phyloP scores from a whole-genome alignment of 257 asterid species.

The Linderniella brevidens region DNA sequence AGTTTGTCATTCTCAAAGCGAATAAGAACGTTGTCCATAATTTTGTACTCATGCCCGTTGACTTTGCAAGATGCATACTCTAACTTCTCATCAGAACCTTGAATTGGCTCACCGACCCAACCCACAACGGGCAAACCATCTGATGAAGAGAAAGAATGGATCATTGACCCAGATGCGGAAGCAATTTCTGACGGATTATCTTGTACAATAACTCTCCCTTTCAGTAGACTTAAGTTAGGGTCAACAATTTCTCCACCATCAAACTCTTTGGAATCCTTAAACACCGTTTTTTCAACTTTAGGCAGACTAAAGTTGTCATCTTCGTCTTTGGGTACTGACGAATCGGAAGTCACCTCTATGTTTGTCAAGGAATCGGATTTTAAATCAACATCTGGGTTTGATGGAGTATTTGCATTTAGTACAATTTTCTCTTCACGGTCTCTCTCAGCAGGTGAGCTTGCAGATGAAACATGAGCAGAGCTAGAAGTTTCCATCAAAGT shows the following conservation, averaged over 20 bases:
- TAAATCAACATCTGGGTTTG: slow-evolving; percentile 11
- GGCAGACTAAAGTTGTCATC: too few species aligned
- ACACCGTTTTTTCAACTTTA: neutral
- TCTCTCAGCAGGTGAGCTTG: slow-evolving; percentile 15
- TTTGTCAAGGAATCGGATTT: slow-evolving; percentile 20
- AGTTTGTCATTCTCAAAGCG: slow-evolving; percentile 33
- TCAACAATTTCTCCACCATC: slow-evolving; percentile 15
- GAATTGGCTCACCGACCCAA: slow-evolving; percentile 57
- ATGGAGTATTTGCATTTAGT: too few species aligned
- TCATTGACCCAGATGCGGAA: slow-evolving; percentile 16
- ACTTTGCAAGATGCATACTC: slow-evolving; percentile 55
- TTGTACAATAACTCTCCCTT: slow-evolving; percentile 19
- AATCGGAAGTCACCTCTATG: slow-evolving; percentile 11
- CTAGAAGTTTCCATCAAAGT: slow-evolving; percentile 17
- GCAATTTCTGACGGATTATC: slow-evolving; percentile 30
- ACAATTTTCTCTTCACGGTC: slow-evolving; percentile 13
- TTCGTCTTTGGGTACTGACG: slow-evolving; percentile 2
- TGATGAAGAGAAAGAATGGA: slow-evolving; percentile 20
- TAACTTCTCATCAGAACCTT: slow-evolving; percentile 39
- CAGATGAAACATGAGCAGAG: slow-evolving; percentile 22
- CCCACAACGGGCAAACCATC: slow-evolving; percentile 28
- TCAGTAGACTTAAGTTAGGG: slow-evolving; percentile 14
- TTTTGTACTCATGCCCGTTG: slow-evolving; percentile 42
- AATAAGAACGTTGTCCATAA: slow-evolving; percentile 47
- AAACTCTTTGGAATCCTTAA: neutral